Base-by-base conservation (phyloP, 192 early-diverging fungal genomes). In the Podila verticillata region DNA sequence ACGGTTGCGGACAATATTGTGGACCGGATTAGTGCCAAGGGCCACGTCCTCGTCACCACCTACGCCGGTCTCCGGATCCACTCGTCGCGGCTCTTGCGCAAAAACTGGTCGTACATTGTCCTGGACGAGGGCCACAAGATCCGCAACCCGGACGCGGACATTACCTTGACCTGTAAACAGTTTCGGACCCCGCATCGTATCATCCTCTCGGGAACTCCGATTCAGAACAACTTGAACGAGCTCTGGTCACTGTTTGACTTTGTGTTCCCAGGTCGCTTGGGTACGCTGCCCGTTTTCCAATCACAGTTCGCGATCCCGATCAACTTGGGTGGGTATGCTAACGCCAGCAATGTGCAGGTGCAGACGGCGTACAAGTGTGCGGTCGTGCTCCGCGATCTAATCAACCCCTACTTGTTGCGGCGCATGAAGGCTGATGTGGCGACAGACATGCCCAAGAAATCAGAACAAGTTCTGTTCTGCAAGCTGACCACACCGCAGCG, bases 101-200 rank as follows among this genome's bases (percentile, higher is more conserved):
- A 90, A 48, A 80, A 87, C 36, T 99, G 96, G 96, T 91, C 91
- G 5, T 97, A 96, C 61, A 91, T 89, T 28, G 88, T 99, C 12
- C 74, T 99, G 35, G 97, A 99, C 73, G 97, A 99, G 83, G 97
- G 97, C 4, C 97, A 99, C 82, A 96, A 96, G 83, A 97, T 99
- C 39, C 87, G 96, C 44, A 99, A 99, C 67, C 96, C 96, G 0
- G 96, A 99, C 72, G 91, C 97, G 0, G 95, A 93, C 26, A 91
- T 95, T 7, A 98, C 89, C 5, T 56, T 93, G 47, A 72, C 84
- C 15, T 91, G 91, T 79, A 95, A 95, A 72, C 87, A 92, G 36
- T 83, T 95, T 36, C 77, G 83, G 66, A 94, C 92, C 15, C 83
- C 90, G 0, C 93, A 95, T 48, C 83, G 94, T 8, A 87, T 95